Evolutionary conservation across 1,284 basidiomycete species (phyloP).

Genomic region (Trametes polyzona): DNA sequence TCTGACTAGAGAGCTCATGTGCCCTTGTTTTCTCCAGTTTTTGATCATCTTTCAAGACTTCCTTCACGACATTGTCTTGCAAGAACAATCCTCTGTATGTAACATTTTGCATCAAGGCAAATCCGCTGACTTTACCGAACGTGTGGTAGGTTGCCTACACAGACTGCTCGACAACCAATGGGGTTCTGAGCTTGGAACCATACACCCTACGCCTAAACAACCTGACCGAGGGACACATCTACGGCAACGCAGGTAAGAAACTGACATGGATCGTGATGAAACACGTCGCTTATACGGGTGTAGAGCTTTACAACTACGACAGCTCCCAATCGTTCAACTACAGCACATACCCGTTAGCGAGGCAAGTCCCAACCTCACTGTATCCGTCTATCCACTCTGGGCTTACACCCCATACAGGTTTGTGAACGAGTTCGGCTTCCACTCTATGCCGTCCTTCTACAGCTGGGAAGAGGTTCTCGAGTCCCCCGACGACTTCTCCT

Average conservation of each 20-base stretch:
- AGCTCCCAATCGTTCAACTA: slow-evolving; percentile 57
- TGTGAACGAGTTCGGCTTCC: slow-evolving; percentile 42
- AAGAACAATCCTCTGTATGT: background rate
- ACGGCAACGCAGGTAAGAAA: slow-evolving; percentile 55
- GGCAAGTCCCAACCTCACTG: too few species aligned
- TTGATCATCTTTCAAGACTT: slow-evolving; percentile 55
- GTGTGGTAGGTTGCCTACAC: slow-evolving; percentile 55
- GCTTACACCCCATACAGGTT: background rate
- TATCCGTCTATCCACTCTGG: too few species aligned
- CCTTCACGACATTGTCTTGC: slow-evolving; percentile 43
- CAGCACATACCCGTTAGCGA: slow-evolving; percentile 53
- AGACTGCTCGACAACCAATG: slow-evolving; percentile 61
- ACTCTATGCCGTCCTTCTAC: slow-evolving; percentile 67
- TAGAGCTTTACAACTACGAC: slow-evolving; percentile 61
- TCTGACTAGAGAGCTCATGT: background rate
- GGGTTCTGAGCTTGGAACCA: slow-evolving; percentile 58
- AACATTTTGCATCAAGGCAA: too few species aligned
- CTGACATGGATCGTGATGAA: background rate
- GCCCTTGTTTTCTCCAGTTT: slow-evolving; percentile 46
- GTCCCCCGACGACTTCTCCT: slow-evolving; percentile 55
- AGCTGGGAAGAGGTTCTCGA: slow-evolving; percentile 62
- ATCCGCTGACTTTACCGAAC: background rate
- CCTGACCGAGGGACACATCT: slow-evolving; percentile 52
- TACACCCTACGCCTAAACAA: slow-evolving; percentile 57
- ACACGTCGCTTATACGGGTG: background rate